Conservation (phyloP, 1,284 basidiomycete species). For the Takashimella tepidaria region DNA sequence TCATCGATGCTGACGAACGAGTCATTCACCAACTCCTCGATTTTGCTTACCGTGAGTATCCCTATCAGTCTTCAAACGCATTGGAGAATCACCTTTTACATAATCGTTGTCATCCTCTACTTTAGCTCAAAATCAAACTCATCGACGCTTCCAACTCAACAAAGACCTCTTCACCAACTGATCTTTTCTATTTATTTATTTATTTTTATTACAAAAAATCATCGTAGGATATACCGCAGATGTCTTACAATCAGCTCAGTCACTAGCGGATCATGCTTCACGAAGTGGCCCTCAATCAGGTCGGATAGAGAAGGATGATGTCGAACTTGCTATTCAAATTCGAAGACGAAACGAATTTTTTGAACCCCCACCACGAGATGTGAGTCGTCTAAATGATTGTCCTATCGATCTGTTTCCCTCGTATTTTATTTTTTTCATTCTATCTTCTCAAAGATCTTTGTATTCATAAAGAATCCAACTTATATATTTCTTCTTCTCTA, state of each 20-base stretch:
- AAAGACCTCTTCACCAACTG: too few relatives aligned
- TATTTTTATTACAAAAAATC: not conserved
- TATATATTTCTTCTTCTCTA: constrained; percentile 47
- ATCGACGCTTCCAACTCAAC: too few relatives aligned
- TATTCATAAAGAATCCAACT: too few relatives aligned
- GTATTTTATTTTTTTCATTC: too few relatives aligned
- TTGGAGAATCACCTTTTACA: too few relatives aligned
- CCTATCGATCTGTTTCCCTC: too few relatives aligned
- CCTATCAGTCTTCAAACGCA: not conserved
- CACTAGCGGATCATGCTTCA: constrained; percentile 90
- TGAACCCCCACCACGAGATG: constrained; percentile 90
- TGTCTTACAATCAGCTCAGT: constrained; percentile 80
- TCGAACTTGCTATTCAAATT: constrained; percentile 84
- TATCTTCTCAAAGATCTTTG: too few relatives aligned
- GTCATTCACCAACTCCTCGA: constrained; percentile 93
- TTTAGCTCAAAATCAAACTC: too few relatives aligned
- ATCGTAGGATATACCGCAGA: constrained; percentile 75
- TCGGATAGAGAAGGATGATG: constrained; percentile 83
- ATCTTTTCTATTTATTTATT: too few relatives aligned
- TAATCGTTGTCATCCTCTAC: too few relatives aligned
- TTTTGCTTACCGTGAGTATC: constrained; percentile 70
- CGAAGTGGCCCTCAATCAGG: constrained; percentile 52
- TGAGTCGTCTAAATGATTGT: too few relatives aligned
- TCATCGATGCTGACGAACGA: constrained; percentile 87
- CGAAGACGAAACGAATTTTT: constrained; percentile 93